Evolutionary conservation across 2,329 filamentous ascomycete species (phyloP), one percentile per base, ranked within the genome.

Genomic region (Aspergillus costaricaensis): DNA sequence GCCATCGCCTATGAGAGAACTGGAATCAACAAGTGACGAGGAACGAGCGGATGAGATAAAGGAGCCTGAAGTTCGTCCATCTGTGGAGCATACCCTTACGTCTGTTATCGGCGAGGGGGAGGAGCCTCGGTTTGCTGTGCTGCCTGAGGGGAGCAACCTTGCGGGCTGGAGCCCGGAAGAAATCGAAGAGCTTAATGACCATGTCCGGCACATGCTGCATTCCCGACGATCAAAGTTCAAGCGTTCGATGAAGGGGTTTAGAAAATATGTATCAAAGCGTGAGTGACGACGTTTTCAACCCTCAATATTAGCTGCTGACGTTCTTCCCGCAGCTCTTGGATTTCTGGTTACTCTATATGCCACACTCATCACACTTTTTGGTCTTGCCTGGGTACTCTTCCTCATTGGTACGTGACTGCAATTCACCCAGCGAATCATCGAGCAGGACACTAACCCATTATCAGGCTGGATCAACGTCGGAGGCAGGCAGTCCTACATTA

Each of bases 351-450:
- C 91, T 0, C 77, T 96, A 4, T 96, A 96, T 74, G 91, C 91
- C 8, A 88, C 85, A 1, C 81, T 94, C 19, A 93, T 96, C 67
- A 95, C 91, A 0, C 81, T 93, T 0, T 96, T 96, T 68, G 91
- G 91, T 70, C 81, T 94, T 12, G 90, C 90, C 0, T 96, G 91
- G 92, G 91, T 96, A 1, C 83, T 96, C n/a, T 95, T 94, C 77
- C 80, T 96, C 57, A 96, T 96, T 72, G 91, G 88, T 80, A 75
- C 12, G 30, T 58, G 74, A 15, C 8, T 17, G 50, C 14, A 12
- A 19, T 9, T 5, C n/a, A n/a, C 4, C 6, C 32, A 15, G 52
- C 30, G 2, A 5, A 27, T 14, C 15, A n/a, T 4, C n/a, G 8
- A 27, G 10, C n/a, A 23, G 3, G 53, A 54, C 30, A 15, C 41